Evolutionary conservation across 2,329 filamentous ascomycete genomes (phyloP).

Genomic region (Fusarium armeniacum): DNA sequence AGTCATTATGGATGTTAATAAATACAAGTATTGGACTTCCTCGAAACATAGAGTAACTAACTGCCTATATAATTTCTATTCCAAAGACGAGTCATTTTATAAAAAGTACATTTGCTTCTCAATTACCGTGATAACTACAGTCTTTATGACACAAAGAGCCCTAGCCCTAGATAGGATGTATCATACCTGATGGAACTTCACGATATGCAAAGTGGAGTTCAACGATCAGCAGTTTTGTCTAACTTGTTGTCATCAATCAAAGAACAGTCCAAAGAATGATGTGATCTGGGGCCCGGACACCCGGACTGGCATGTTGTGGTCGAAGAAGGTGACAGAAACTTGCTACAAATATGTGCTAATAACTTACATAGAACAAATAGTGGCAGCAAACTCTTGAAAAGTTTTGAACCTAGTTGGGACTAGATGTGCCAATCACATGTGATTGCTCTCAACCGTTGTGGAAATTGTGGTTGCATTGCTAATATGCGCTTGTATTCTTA

Average conservation of each 20-base stretch:
- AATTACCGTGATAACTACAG: not conserved
- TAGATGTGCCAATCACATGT: not conserved
- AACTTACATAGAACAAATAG: not conserved
- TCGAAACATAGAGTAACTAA: not conserved
- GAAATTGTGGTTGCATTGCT: not conserved
- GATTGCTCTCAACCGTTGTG: not conserved
- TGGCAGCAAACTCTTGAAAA: not conserved
- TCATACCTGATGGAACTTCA: not conserved
- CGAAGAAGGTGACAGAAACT: not conserved
- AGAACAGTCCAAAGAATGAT: constrained; percentile 1
- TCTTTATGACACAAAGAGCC: constrained; percentile 1
- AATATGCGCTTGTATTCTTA: not conserved
- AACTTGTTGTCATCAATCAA: not conserved
- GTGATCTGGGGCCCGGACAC: not conserved
- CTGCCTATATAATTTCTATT: not conserved
- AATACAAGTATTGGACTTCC: not conserved
- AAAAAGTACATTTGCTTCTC: not conserved
- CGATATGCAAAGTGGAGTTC: not conserved
- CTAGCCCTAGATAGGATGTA: constrained; percentile 12
- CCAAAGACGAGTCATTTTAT: not conserved
- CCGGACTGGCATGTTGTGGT: not conserved
- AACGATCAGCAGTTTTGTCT: constrained; percentile 4
- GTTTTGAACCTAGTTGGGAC: not conserved
- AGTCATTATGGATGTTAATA: not conserved
- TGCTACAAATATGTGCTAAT: not conserved